phyloP scores from a whole-genome alignment of 116 monocot genomes.

The Cymodocea nodosa region DNA sequence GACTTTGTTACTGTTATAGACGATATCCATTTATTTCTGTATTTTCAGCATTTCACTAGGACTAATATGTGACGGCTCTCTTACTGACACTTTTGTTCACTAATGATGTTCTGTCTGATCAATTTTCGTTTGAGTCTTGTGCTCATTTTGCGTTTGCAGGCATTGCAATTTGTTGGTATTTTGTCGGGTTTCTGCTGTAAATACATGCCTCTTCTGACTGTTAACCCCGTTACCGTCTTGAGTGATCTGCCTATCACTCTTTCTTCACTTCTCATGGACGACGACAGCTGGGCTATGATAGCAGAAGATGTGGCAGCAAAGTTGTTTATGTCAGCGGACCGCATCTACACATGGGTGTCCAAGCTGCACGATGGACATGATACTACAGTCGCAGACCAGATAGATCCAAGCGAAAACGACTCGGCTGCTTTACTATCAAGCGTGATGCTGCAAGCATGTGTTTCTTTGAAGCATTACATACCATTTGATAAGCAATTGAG shows the following conservation, averaged over 20 bases:
- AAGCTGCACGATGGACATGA: conserved; percentile 1
- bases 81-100: not conserved
- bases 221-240: conserved; percentile 45
- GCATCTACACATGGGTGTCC: conserved; percentile 37
- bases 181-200: conserved; percentile 53
- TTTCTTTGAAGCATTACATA: conserved; percentile 52
- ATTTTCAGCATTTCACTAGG: too few species aligned
- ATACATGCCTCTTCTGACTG: conserved; percentile 63
- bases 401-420: conserved; percentile 32
- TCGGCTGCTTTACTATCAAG: conserved; percentile 23
- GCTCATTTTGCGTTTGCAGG: conserved; percentile 20
- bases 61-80: too few species aligned
- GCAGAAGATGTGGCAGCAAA: conserved; percentile 28
- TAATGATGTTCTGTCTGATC: not conserved
- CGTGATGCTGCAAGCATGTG: conserved; percentile 46
- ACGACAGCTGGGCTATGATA: conserved; percentile 30
- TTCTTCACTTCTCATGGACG: conserved; percentile 46
- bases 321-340: conserved; percentile 43
- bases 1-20: too few species aligned
- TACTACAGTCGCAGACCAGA: not conserved
- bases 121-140: not conserved
- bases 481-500: conserved; percentile 55
- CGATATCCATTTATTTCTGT: too few species aligned
- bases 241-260: conserved; percentile 69
- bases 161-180: conserved; percentile 58